These are phyloP conservation scores for Vitis vinifera DNA, from an alignment of 164 flowering plant genomes.

Conservation along the genomic window ASM3070453v1 NC_081821.1:6059001-6059500, in stretches of 20 bases:
- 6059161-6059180: slow-evolving; percentile 23
- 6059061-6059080: slow-evolving; percentile 5
- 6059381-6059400: slow-evolving; percentile 26
- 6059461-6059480: slow-evolving; percentile 34
- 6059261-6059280: slow-evolving; percentile 46
- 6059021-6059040: slow-evolving; percentile 14
- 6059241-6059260: slow-evolving; percentile 32
- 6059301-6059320: slow-evolving; percentile 20
- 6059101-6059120: slow-evolving; percentile 20
- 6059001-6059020: slow-evolving; percentile 21
- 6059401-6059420: slow-evolving; percentile 16
- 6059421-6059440: slow-evolving; percentile 18
- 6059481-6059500: slow-evolving; percentile 26
- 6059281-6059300: slow-evolving; percentile 32
- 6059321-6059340: slow-evolving; percentile 23
- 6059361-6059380: slow-evolving; percentile 28
- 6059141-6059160: slow-evolving; percentile 25
- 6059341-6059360: slow-evolving; percentile 27
- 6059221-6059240: slow-evolving; percentile 16
- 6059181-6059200: not conserved
- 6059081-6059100: slow-evolving; percentile 22
- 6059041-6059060: slow-evolving; percentile 30
- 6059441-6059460: slow-evolving; percentile 20
- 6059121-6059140: slow-evolving; percentile 31
- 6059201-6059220: slow-evolving; percentile 24